Evolutionary conservation across 2,329 filamentous ascomycete species (phyloP), one percentile per base, ranked within the genome.

Genomic region (Orbilia javanica): DNA sequence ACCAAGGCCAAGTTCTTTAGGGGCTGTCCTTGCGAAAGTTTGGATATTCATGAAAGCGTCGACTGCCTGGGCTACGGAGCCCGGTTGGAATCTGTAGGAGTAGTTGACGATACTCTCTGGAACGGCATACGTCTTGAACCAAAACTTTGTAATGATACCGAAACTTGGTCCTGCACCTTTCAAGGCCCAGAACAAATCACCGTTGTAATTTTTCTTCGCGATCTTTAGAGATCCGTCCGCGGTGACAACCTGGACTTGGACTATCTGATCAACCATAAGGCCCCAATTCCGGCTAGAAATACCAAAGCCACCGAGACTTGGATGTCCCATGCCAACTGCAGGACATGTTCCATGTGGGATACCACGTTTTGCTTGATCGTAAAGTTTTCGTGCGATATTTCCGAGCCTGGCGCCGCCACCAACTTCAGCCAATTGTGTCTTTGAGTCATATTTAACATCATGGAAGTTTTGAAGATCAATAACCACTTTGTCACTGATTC

Each of bases 331-430:
- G 1, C 85, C 85, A 39, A 86, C 85, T 2, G 75, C 69, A 8
- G 80, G 75, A 25, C 80, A 81, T 20, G 80, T 80, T 44, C 81
- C 80, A 48, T 81, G 81, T 11, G 81, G 81, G 44, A 78, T 78
- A 65, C 77, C 85, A n/a, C 83, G 80, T 69, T 82, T 79, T 0
- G 83, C 83, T 62, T 83, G 82, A 13, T 81, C 76, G 55, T 83
- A 85, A 0, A 87, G 79, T 4, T 81, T 81, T 1, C 75, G 70
- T 4, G 85, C 86, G 4, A 87, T 80, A 50, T 86, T 84, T 82
- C 85, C 80, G 75, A 89, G 83, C 8, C 87, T 83, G 0, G 87
- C 85, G 18, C 88, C 88, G 11, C 85, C 85, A 66, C 87, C 85
- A 13, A 87, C 84, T 22, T 83, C 84, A 0, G 85, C 86, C 50